Base-by-base conservation (phyloP, 768 basidiomycete species). In the Filobasidium floriforme region DNA sequence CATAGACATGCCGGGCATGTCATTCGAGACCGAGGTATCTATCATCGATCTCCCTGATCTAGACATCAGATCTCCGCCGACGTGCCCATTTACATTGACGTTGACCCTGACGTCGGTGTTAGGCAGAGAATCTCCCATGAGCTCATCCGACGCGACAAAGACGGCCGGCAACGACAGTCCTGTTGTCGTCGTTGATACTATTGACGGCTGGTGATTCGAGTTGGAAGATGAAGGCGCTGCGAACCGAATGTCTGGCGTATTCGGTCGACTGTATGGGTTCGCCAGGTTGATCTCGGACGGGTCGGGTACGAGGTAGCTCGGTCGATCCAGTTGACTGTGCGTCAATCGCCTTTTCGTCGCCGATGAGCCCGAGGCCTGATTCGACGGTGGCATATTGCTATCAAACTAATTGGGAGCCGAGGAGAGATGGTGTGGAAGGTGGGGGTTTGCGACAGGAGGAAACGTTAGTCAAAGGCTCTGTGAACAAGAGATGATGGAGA, bases 201-300 rank as follows among this genome's bases (percentile, higher is more conserved):
- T 5, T 6, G 24, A 57, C 26, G 24, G 54, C 29, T 57, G 54
- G 7, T 24, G 54, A 9, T 9, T 37, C 32, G 32, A 37, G 32
- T 37, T 26, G 54, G 6, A 57, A 14, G 54, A 26, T 24, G 54
- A 18, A 22, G 46, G 12, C 46, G 15, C 22, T 28, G 29, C 54
- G 14, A 15, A 32, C 15, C 54, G 19, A 7, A 26, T 26, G 24
- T 57, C 54, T 22, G 54, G 54, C 15, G 54, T 24, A 28, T 32
- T 57, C 26, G 54, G 26, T 5, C 54, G 54, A 57, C 54, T 57
- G 26, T 57, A 57, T 15, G 54, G 54, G 24, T 57, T 57, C 6
- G 54, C 54, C 12, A 24, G 54, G 24, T 57, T 32, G 54, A 57
- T 57, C 5, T 57, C 46, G 46, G 46, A 49, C 22, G 46, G 46